These are phyloP conservation scores for Claviceps sorghi DNA, from an alignment of 2,329 filamentous ascomycete genomes.

Conservation along the genomic window DNA sequence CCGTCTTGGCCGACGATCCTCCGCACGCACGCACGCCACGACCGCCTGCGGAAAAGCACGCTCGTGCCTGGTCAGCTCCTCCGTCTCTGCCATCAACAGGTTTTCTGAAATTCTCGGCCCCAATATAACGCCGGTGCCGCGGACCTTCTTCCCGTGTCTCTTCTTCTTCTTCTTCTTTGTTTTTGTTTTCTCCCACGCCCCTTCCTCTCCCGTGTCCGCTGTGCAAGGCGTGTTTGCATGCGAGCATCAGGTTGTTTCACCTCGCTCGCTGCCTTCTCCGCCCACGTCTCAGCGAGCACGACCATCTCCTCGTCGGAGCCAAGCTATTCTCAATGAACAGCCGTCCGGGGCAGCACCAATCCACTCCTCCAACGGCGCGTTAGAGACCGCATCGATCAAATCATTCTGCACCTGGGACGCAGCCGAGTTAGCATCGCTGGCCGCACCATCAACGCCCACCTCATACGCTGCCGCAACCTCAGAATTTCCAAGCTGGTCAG, in stretches of 20 bases:
- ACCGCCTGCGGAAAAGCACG: not conserved
- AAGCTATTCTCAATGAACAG: slow-evolving; percentile 9
- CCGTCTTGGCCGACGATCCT: not conserved
- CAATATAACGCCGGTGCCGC: not conserved
- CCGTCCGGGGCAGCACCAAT: slow-evolving; percentile 6
- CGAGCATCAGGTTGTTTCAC: not conserved
- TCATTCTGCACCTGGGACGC: not conserved
- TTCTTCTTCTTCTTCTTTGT: not conserved
- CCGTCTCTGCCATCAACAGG: not conserved
- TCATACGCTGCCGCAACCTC: not conserved
- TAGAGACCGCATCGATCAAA: slow-evolving; percentile 11
- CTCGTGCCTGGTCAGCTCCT: not conserved
- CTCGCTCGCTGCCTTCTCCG: not conserved
- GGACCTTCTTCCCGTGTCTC: not conserved
- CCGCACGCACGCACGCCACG: not conserved
- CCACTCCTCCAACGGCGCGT: slow-evolving; percentile 13
- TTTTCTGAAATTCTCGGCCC: not conserved
- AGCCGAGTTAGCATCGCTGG: not conserved
- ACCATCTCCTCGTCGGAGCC: not conserved
- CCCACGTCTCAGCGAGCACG: not conserved
- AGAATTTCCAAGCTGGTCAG: not conserved
- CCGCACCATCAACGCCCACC: not conserved
- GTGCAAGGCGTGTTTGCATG: not conserved
- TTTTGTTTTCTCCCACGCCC: too few species aligned
- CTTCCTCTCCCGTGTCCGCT: not conserved